Base-by-base conservation (phyloP, 164 flowering plant genomes). In the Umbilicus rupestris region DNA sequence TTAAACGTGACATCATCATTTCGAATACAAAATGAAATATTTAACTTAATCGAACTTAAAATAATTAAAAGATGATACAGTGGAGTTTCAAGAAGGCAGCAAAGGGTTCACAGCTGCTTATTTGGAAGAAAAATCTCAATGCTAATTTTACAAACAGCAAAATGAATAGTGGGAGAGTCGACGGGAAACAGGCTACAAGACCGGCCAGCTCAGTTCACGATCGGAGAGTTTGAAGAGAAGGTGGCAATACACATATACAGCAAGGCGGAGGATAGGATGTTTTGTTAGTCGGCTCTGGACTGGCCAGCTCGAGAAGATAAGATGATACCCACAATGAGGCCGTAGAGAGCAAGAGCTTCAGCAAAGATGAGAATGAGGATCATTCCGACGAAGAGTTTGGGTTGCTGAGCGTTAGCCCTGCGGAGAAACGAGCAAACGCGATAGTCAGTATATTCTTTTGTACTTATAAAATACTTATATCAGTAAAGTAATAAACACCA, bases 351-450 rank as follows among this genome's bases (percentile, higher is more conserved):
- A 70, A 83, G 71, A 2, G 86, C 86, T 80, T 83, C 86, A 59
- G 86, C 86, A 50, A 83, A 83, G 66, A 83, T 83, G 70, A 80
- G 86, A 66, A 83, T 82, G 52, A 82, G 84, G 67, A 82, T 80
- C 86, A 82, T 82, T n/a, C 86, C 86, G 19, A 82, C 86, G 37
- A 83, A 83, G 30, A 83, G 83, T 69, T 83, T 83, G 39, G 83
- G 84, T 71, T 83, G 86, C 64, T 83, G 86, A 33, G 86, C 86
- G 58, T 83, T 81, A 29, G 86, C 86, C 67, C 84, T 83, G 81
- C 67, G 69, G 58, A 66, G 3, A 37, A 7, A 41, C 12, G 17
- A 19, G 26, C 19, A 15, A 31, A 62, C 3, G 2, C 9, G 8
- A 15, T 31, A 31, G 24, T 62, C 9, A 62, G 12, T n/a, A n/a